These are phyloP conservation scores for Claviceps paspali DNA, from an alignment of 2,329 filamentous ascomycete genomes.

Conservation along the genomic window DNA sequence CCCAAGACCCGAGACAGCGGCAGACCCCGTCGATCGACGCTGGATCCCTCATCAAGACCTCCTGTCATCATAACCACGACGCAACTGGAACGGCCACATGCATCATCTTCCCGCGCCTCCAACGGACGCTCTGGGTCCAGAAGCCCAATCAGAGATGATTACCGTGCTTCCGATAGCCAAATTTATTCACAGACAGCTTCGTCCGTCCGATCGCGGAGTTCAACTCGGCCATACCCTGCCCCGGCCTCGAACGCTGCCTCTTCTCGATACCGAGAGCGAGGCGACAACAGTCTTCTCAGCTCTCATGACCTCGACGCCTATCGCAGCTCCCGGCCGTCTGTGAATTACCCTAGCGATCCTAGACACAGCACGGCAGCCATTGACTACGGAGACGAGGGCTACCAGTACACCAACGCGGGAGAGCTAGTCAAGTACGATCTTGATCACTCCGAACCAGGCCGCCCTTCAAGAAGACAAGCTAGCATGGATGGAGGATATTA, in stretches of 20 bases:
- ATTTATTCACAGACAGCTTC: slow-evolving; percentile 45
- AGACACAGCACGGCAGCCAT: slow-evolving; percentile 28
- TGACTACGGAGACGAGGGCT: slow-evolving; percentile 43
- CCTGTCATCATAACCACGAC: slow-evolving; percentile 44
- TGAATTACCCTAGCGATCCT: slow-evolving; percentile 27
- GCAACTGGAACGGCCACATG: slow-evolving; percentile 26
- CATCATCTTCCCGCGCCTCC: slow-evolving; percentile 22
- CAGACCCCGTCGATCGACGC: slow-evolving; percentile 34
- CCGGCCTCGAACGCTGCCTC: slow-evolving; percentile 37
- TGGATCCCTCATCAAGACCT: slow-evolving; percentile 34
- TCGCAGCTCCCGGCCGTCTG: slow-evolving; percentile 30
- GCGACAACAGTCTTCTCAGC: slow-evolving; percentile 28
- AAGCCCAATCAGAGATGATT: slow-evolving; percentile 37
- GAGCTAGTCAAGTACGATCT: slow-evolving; percentile 48
- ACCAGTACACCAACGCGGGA: slow-evolving; percentile 48
- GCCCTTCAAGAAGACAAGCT: slow-evolving; percentile 29
- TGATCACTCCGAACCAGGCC: slow-evolving; percentile 30
- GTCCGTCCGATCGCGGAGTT: slow-evolving; percentile 36
- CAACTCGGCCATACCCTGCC: slow-evolving; percentile 31
- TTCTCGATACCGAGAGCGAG: slow-evolving; percentile 32
- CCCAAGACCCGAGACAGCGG: slow-evolving; percentile 32
- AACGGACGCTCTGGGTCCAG: slow-evolving; percentile 16
- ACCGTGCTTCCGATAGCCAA: slow-evolving; percentile 33
- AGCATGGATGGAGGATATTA: slow-evolving; percentile 41
- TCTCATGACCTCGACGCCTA: slow-evolving; percentile 29